Evolutionary conservation across 2,329 filamentous ascomycete species (phyloP), one percentile per base, ranked within the genome.

Genomic region (Nemania diffusa): DNA sequence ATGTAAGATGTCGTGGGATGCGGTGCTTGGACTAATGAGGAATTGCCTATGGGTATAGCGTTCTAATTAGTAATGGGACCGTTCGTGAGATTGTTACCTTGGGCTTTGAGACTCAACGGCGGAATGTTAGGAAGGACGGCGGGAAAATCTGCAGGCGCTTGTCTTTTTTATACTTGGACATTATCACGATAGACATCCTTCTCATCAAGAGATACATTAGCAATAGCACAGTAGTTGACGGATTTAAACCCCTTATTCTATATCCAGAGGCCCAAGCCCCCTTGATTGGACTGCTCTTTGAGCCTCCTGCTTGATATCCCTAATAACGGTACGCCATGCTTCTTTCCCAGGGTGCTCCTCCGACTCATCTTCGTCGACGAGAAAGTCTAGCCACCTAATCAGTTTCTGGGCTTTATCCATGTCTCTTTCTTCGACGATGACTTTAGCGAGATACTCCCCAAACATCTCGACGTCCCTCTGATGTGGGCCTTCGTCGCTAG

Each of bases 361-460:
- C 4, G 74, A 76, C 7, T 77, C 78, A 34, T 81, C 82, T 51
- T 85, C 84, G 52, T 86, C 84, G 6, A 90, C 82, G 22, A 90
- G 70, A 74, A 87, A 83, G 48, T 82, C 82, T 56, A 91, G 71
- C 92, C 93, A 97, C 71, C 84, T 88, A 13, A 91, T 85, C 20
- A 96, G 79, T 13, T 87, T 86, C 1, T 88, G 84, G 0, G 88
- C 92, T 79, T 97, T 97, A 5, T 86, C 85, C 80, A 96, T 84
- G 76, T 97, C 90, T 65, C 86, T 84, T 78, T 98, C 96, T 64
- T 95, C 90, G 0, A 81, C 68, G 0, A 97, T 85, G 0, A 98
- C 92, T 27, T 85, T 86, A 5, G 78, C 82, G 32, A 98, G 78
- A 78, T 97, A 98, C 73, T 83, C 86, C 61, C 85, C 87, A 67